phyloP scores from a whole-genome alignment of 2,329 filamentous ascomycete genomes.

The Ceratocystis harringtonii region DNA sequence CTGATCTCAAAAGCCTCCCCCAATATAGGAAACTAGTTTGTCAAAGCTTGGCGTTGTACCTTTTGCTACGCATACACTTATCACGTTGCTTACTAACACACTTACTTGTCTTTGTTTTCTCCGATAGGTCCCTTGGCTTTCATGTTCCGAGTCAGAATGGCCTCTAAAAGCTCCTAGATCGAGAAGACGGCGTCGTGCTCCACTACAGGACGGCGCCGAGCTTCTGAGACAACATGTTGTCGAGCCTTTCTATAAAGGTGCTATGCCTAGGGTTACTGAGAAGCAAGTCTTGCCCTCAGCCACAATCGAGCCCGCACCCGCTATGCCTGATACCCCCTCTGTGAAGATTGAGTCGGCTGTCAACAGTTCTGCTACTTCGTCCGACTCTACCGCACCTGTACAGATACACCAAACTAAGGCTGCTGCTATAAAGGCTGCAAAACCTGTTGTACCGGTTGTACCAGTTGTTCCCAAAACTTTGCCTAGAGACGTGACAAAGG shows the following conservation, averaged over 20 bases:
- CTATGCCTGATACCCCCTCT: neutral
- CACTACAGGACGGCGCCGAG: conserved; percentile 9
- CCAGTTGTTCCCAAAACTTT: conserved; percentile 33
- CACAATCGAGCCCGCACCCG: neutral
- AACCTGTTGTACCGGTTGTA: conserved; percentile 31
- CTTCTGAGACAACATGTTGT: conserved; percentile 17
- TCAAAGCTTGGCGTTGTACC: neutral
- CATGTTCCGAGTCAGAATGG: conserved; percentile 36
- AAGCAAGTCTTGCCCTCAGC: neutral
- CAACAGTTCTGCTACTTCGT: neutral
- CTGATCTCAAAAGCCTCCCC: no score
- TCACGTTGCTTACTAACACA: neutral
- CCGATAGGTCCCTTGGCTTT: conserved; percentile 42
- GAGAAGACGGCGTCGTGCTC: conserved; percentile 14
- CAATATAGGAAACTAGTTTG: neutral
- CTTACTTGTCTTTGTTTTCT: neutral
- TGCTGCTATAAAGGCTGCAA: conserved; percentile 21
- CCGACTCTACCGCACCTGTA: neutral
- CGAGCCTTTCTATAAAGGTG: neutral
- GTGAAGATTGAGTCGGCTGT: neutral
- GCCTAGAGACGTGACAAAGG: conserved; percentile 22
- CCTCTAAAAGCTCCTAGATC: conserved; percentile 28
- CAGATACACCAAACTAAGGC: neutral
- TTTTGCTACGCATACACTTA: no score
- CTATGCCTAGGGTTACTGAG: neutral